Percentiles rank a stretch among this genome's conserved stretches.
Conservation (phyloP, 1,139 yeast genomes). For the Candida sp. region DNA sequence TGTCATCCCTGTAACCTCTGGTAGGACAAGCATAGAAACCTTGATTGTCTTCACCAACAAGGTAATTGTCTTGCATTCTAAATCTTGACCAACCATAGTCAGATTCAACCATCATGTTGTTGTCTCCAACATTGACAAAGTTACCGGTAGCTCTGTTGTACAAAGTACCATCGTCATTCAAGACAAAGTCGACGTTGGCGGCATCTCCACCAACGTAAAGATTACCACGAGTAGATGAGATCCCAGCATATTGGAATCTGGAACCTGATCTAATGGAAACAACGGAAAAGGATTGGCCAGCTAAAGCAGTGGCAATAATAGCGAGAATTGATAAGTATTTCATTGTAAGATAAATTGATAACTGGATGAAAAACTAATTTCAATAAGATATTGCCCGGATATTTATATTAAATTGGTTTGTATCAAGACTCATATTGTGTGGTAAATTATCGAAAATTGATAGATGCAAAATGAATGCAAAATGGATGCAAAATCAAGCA, state of each 20-base stretch:
- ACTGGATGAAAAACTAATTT: neutral
- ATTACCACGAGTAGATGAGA: constrained; percentile 9
- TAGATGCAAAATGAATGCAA: no score
- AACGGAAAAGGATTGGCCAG: constrained; percentile 17
- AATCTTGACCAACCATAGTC: constrained; percentile 15
- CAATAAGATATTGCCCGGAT: neutral
- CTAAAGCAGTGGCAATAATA: constrained; percentile 18
- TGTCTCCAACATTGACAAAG: constrained; percentile 12
- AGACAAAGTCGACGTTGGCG: constrained; percentile 10
- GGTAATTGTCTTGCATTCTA: constrained; percentile 9
- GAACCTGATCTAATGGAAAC: constrained; percentile 23
- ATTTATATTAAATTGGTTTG: no score
- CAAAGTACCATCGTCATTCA: constrained; percentile 18
- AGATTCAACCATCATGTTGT: constrained; percentile 12
- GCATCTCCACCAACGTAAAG: constrained; percentile 16
- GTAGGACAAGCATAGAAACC: constrained; percentile 18
- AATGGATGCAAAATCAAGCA: neutral
- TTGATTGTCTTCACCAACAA: constrained; percentile 12
- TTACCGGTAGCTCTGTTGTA: constrained; percentile 14
- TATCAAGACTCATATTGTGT: no score
- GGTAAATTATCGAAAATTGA: no score
- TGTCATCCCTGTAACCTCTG: neutral
- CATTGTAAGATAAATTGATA: neutral
- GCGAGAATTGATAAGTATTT: constrained; percentile 11
- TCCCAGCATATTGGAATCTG: constrained; percentile 15